Percentiles rank a stretch among this genome's conserved stretches.
Evolutionary conservation across 2,329 filamentous ascomycete species (phyloP).

Genomic region (Exophiala sp.): DNA sequence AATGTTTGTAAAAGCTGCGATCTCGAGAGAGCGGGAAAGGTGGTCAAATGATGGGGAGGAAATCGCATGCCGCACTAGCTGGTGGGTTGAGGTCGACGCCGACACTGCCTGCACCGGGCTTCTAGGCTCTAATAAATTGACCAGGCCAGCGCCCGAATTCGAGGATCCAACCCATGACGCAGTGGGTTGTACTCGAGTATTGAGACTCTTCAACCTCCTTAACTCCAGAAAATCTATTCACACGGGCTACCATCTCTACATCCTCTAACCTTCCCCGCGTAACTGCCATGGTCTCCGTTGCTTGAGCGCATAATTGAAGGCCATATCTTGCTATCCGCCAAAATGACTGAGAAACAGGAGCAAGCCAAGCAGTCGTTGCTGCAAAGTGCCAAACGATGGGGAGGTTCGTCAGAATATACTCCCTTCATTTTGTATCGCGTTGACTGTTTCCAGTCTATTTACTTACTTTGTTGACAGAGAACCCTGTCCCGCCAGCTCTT

Average conservation of each 20-base stretch:
- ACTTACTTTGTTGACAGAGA: conserved; percentile 44
- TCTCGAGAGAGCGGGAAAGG: conserved; percentile 9
- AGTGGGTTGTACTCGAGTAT: background rate
- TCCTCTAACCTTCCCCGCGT: background rate
- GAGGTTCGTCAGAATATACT: conserved; percentile 22
- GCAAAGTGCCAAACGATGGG: conserved; percentile 28
- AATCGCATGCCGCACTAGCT: conserved; percentile 5
- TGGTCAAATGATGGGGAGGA: conserved; percentile 18
- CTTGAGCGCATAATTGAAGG: background rate
- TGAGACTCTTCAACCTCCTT: too few species aligned
- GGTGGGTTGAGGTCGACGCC: conserved; percentile 6
- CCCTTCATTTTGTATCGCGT: conserved; percentile 11
- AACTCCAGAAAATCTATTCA: too few species aligned
- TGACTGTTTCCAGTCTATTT: conserved; percentile 23
- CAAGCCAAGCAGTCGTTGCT: conserved; percentile 24
- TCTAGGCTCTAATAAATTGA: too few species aligned
- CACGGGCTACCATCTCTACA: background rate
- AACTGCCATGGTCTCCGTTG: background rate
- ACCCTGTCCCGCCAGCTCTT: conserved; percentile 57
- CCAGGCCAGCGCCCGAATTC: background rate
- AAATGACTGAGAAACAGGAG: conserved; percentile 22
- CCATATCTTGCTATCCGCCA: background rate
- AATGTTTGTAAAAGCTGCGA: background rate
- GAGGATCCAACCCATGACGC: background rate
- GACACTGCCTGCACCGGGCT: background rate